Evolutionary conservation across 2,329 filamentous ascomycete genomes (phyloP), one percentile per base, ranked within the genome.

Genomic region (Nannizzia gypsea): DNA sequence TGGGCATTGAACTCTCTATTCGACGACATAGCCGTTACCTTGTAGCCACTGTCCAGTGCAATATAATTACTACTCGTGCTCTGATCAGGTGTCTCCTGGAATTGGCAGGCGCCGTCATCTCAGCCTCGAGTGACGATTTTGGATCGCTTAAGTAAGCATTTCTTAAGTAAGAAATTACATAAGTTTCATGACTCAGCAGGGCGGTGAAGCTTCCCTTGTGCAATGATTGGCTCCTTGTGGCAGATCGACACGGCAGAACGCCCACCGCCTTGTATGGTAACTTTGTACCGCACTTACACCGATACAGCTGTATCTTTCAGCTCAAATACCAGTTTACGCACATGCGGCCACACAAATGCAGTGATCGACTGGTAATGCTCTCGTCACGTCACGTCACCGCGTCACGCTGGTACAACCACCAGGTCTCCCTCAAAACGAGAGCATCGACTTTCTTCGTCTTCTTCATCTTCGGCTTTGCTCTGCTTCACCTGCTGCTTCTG

Each of bases 221-320:
- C 20, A 3, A 6, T 46, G 42, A 46, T 46, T 46, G 42, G 42
- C 42, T 22, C n/a, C 6, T 22, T 6, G 9, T 52, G 48, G 48
- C 48, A 46, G 42, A 46, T 46, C 42, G 42, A 46, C 42, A 20
- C 48, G 48, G 48, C 48, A 52, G 48, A 52, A 52, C 26, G n/a
- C 22, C 48, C 48, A 52, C 48, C 48, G 48, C 48, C 48, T 24
- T 46, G 42, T 46, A 46, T 46, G n/a, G 42, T 46, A 46, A 46
- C 1, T 6, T 26, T 22, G 48, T 28, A 52, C 13, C 48, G 20
- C 48, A 17, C 48, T n/a, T 52, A 52, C 48, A 52, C 22, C 48
- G 48, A 52, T 52, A 52, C 48, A n/a, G n/a, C 48, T 20, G 48
- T 52, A 52, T 52, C 48, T 31, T 26, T 28, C 13, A 20, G 4